Percentiles rank a stretch among this genome's conserved stretches.
These are phyloP conservation scores for Daldinia sp. DNA, from an alignment of 2,329 filamentous ascomycete genomes.

Conservation along the genomic window DNA sequence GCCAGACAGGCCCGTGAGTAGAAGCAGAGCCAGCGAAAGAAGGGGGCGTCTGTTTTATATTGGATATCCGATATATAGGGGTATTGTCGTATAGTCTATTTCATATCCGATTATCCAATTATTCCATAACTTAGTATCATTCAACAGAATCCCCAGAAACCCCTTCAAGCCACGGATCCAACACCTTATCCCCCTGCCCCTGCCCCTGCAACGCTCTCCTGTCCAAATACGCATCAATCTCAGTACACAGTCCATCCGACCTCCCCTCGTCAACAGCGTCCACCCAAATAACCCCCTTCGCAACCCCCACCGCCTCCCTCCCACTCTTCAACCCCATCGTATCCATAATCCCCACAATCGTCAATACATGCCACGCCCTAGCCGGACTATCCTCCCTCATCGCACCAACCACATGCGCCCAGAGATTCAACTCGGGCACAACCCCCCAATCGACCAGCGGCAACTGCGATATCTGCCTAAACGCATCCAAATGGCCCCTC, in stretches of 20 bases:
- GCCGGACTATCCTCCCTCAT: slow-evolving; percentile 36
- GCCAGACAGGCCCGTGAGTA: neutral
- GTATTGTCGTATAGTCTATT: neutral
- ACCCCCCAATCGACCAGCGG: slow-evolving; percentile 40
- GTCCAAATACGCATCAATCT: slow-evolving; percentile 35
- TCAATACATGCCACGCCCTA: slow-evolving; percentile 40
- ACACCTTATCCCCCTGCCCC: neutral
- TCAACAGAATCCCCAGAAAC: neutral
- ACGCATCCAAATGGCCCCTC: slow-evolving; percentile 39
- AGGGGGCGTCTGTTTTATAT: slow-evolving; percentile 1
- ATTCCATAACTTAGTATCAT: neutral
- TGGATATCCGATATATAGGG: neutral
- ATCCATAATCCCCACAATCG: slow-evolving; percentile 42
- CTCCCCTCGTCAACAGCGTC: slow-evolving; percentile 40
- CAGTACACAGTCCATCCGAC: slow-evolving; percentile 30
- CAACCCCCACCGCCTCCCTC: slow-evolving; percentile 36
- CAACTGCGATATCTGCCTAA: slow-evolving; percentile 42
- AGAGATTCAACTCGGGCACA: slow-evolving; percentile 45
- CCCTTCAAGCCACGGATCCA: slow-evolving; percentile 5
- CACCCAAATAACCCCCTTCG: slow-evolving; percentile 42
- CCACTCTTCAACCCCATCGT: slow-evolving; percentile 32
- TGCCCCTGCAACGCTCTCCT: slow-evolving; percentile 5
- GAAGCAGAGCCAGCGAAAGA: neutral
- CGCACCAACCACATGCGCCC: slow-evolving; percentile 42
- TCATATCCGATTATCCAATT: neutral